Evolutionary conservation across 371 early-diverging fungal species (phyloP).

Genomic region (Vittaforma corneae): DNA sequence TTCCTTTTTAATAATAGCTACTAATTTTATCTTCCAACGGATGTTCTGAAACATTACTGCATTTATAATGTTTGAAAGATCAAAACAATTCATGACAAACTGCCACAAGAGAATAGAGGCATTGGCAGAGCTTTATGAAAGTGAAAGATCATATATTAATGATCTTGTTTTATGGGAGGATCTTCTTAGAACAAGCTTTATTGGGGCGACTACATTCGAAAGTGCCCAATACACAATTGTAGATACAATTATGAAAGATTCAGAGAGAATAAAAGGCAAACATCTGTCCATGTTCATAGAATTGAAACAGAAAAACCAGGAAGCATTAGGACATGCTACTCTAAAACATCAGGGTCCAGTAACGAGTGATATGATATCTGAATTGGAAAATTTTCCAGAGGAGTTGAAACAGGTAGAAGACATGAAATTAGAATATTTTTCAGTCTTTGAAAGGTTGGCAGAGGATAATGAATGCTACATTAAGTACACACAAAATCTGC

Average conservation of each 20-base stretch:
- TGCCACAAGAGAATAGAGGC: slow-evolving; percentile 45
- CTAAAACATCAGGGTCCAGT: too few species aligned
- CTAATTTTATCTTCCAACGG: too few species aligned
- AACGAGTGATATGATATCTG: too few species aligned
- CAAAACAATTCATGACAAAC: background rate
- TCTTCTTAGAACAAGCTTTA: slow-evolving; percentile 43
- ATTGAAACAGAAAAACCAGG: background rate
- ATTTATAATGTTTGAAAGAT: too few species aligned
- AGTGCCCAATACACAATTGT: too few species aligned
- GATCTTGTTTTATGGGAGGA: slow-evolving; percentile 41
- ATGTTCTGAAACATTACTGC: too few species aligned
- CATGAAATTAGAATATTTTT: slow-evolving; percentile 47
- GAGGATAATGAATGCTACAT: slow-evolving; percentile 11
- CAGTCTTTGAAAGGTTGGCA: slow-evolving; percentile 32
- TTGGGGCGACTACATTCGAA: too few species aligned
- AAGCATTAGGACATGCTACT: background rate
- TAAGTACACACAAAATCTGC: slow-evolving; percentile 37
- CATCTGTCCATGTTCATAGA: background rate
- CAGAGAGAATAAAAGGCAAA: background rate
- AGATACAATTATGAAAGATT: too few species aligned
- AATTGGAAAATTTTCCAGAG: too few species aligned
- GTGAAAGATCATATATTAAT: slow-evolving; percentile 42
- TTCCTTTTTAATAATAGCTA: too few species aligned
- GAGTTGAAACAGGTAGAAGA: too few species aligned
- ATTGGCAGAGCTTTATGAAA: slow-evolving; percentile 40